phyloP scores from a whole-genome alignment of 2,329 filamentous ascomycete genomes.

The Ceratocystis papillata region DNA sequence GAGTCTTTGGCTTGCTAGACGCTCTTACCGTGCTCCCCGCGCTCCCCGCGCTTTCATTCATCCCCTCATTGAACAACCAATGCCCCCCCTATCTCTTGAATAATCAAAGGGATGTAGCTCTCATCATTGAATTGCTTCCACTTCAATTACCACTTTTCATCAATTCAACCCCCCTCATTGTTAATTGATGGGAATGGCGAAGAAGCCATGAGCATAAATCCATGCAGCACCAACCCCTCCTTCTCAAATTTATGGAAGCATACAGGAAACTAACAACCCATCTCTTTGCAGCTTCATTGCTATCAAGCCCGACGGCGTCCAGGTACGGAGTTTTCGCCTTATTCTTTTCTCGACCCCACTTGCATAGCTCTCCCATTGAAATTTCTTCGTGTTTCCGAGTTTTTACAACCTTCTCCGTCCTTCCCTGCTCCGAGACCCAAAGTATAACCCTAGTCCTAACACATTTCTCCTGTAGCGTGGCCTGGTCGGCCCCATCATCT shows the following conservation, averaged over 20 bases:
- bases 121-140: too few species aligned
- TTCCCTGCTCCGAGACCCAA: conserved; percentile 19
- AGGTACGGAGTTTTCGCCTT: conserved; percentile 51
- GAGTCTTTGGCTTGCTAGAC: background rate
- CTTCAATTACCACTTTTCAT: background rate
- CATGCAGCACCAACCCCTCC: conserved; percentile 29
- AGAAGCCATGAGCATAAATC: background rate
- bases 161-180: background rate
- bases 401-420: conserved; percentile 19
- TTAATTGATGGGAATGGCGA: background rate
- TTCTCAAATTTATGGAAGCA: conserved; percentile 21
- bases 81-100: background rate
- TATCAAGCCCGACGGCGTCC: conserved; percentile 99
- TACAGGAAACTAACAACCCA: conserved; percentile 10
- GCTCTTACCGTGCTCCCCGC: background rate
- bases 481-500: conserved; percentile 94
- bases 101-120: too few species aligned
- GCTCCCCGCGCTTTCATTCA: background rate
- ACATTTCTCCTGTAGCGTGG: conserved; percentile 56
- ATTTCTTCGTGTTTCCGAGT: conserved; percentile 10
- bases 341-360: background rate
- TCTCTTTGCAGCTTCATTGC: conserved; percentile 75
- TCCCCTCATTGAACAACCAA: background rate
- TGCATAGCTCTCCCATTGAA: background rate
- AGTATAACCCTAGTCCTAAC: conserved; percentile 17